Evolutionary conservation across 352 stramenopile species (phyloP).

Genomic region (Phytophthora fragariae): DNA sequence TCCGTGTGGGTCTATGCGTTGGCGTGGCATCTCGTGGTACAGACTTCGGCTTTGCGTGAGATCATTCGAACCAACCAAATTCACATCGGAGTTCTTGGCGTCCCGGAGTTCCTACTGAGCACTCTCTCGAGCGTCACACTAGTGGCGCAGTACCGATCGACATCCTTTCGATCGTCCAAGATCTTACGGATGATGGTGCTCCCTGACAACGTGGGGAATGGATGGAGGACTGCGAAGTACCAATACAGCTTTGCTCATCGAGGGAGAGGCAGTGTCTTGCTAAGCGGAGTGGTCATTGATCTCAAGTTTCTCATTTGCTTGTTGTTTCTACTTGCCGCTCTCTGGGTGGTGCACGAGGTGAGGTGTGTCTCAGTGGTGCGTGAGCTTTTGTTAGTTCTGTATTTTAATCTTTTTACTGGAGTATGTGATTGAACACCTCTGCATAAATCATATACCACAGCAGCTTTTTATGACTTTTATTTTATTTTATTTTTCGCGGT

Average conservation of each 20-base stretch:
- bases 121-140: constrained; percentile 40
- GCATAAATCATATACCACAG: too few relatives aligned
- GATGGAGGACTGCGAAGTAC: constrained; percentile 18
- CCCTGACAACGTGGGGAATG: constrained; percentile 9
- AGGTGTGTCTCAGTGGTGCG: too few relatives aligned
- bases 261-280: constrained; percentile 12
- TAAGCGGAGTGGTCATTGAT: constrained; percentile 37
- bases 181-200: constrained; percentile 20
- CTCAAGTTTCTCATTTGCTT: constrained; percentile 38
- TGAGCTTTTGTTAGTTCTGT: too few relatives aligned
- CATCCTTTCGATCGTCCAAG: constrained; percentile 24
- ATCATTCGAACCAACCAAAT: background rate
- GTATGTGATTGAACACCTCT: too few relatives aligned
- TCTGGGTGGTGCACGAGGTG: background rate
- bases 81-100: constrained; percentile 32
- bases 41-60: constrained; percentile 5
- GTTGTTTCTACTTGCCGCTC: background rate
- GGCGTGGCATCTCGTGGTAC: constrained; percentile 28
- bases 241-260: constrained; percentile 23
- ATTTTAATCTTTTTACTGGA: too few relatives aligned
- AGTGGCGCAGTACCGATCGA: constrained; percentile 42
- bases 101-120: constrained; percentile 47
- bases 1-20: constrained; percentile 51
- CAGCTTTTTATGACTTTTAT: too few relatives aligned
- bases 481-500: too few relatives aligned